Conservation (phyloP, 2,329 filamentous ascomycete species). For the Ophiostoma himal-ulmi region DNA sequence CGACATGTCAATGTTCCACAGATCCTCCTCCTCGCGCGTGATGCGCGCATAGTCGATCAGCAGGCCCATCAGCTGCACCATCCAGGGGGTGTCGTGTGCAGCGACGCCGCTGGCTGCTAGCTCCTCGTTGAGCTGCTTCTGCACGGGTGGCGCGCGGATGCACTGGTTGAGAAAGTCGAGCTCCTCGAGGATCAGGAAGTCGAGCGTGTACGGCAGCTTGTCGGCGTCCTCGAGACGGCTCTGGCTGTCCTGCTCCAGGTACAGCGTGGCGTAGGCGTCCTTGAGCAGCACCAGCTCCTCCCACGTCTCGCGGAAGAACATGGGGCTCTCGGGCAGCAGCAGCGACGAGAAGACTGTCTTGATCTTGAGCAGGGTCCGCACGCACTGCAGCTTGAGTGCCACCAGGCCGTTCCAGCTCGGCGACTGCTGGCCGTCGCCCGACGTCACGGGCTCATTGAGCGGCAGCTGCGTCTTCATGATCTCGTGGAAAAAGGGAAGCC, state of each 20-base stretch:
- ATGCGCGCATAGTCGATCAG: slow-evolving; percentile 83
- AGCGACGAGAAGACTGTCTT: slow-evolving; percentile 75
- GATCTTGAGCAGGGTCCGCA: slow-evolving; percentile 89
- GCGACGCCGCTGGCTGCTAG: slow-evolving; percentile 50
- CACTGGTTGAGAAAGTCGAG: slow-evolving; percentile 91
- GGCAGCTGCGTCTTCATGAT: slow-evolving; percentile 72
- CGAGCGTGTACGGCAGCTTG: slow-evolving; percentile 85
- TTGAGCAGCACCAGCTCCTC: slow-evolving; percentile 73
- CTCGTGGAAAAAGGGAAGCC: slow-evolving; percentile 84
- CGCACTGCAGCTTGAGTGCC: slow-evolving; percentile 85
- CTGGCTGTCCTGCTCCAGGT: slow-evolving; percentile 79
- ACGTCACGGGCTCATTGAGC: slow-evolving; percentile 47
- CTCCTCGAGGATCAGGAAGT: slow-evolving; percentile 89
- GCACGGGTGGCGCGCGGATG: slow-evolving; percentile 79
- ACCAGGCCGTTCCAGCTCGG: slow-evolving; percentile 75
- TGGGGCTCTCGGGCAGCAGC: slow-evolving; percentile 73
- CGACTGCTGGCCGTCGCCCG: slow-evolving; percentile 47
- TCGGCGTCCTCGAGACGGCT: slow-evolving; percentile 86
- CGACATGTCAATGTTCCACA: slow-evolving; percentile 97
- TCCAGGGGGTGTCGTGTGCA: slow-evolving; percentile 66
- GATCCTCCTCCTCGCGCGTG: slow-evolving; percentile 81
- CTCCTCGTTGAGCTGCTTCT: slow-evolving; percentile 79
- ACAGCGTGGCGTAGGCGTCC: slow-evolving; percentile 70
- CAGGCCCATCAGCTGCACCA: slow-evolving; percentile 81
- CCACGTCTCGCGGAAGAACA: slow-evolving; percentile 84